A percentile compares a stretch with the other conserved stretches of the same genome.
Conservation (phyloP, 805 yeast species). For the Jamesozyma piceae region DNA sequence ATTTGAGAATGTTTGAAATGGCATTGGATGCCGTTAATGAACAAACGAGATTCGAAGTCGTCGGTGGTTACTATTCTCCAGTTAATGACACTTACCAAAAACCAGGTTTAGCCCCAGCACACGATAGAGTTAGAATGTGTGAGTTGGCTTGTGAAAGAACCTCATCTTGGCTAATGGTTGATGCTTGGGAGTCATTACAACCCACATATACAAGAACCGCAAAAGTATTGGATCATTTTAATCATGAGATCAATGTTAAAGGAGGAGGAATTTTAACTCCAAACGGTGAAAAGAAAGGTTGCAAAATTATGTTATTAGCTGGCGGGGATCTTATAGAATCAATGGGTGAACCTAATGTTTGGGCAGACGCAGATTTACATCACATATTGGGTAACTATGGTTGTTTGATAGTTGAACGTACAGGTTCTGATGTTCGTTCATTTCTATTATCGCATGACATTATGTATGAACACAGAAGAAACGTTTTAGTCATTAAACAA, state of each 20-base stretch:
- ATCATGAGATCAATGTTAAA: slow-evolving; percentile 85
- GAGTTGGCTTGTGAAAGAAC: slow-evolving; percentile 97
- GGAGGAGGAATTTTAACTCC: slow-evolving; percentile 70
- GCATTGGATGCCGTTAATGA: slow-evolving; percentile 89
- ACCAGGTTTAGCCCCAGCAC: slow-evolving; percentile 82
- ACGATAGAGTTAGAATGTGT: slow-evolving; percentile 94
- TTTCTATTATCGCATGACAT: slow-evolving; percentile 89
- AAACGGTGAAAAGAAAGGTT: slow-evolving; percentile 62
- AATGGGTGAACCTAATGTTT: slow-evolving; percentile 99
- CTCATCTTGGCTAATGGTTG: slow-evolving; percentile 96
- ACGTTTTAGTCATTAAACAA: slow-evolving; percentile 90
- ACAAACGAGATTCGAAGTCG: slow-evolving; percentile 85
- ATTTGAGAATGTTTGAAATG: slow-evolving; percentile 97
- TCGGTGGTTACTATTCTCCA: slow-evolving; percentile 95
- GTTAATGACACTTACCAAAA: slow-evolving; percentile 88
- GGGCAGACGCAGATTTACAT: slow-evolving; percentile 94
- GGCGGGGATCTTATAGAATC: slow-evolving; percentile 97
- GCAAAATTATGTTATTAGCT: slow-evolving; percentile 89
- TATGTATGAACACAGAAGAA: slow-evolving; percentile 92
- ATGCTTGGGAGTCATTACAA: slow-evolving; percentile 97
- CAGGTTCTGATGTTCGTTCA: slow-evolving; percentile 91
- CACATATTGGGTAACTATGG: slow-evolving; percentile 95
- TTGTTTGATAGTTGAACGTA: slow-evolving; percentile 90
- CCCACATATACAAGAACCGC: slow-evolving; percentile 89
- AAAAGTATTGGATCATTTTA: slow-evolving; percentile 89